Evolutionary conservation across 1,284 basidiomycete species (phyloP).

Genomic region (Sanghuangporus baumii): DNA sequence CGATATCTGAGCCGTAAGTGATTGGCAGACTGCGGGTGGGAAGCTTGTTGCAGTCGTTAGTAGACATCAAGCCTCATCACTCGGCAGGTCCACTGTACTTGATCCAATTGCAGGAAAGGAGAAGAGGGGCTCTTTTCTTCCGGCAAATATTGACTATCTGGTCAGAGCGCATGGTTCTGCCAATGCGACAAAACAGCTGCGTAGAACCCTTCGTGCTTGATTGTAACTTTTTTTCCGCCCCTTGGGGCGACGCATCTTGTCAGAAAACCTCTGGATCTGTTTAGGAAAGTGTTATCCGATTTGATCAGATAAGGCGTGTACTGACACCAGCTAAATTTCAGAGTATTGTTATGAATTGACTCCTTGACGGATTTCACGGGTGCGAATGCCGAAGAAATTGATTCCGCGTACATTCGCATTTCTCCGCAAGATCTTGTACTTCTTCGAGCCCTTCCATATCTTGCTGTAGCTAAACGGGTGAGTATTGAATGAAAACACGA

Average conservation of each 20-base stretch:
- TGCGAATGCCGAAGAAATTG: conserved; percentile 3
- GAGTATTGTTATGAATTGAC: not conserved
- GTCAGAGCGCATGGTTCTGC: too few relatives aligned
- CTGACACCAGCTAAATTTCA: not conserved
- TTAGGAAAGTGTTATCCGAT: not conserved
- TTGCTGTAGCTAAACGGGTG: not conserved
- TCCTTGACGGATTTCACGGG: conserved; percentile 11
- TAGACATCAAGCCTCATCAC: too few relatives aligned
- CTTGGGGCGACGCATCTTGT: not conserved
- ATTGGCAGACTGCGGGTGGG: too few relatives aligned
- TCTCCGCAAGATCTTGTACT: not conserved
- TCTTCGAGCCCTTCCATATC: conserved; percentile 3
- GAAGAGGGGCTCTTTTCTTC: too few relatives aligned
- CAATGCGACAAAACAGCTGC: too few relatives aligned
- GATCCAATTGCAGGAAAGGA: too few relatives aligned
- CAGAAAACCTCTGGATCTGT: not conserved
- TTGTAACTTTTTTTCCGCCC: not conserved
- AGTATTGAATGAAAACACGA: not conserved
- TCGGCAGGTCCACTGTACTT: too few relatives aligned
- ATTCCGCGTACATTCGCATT: not conserved
- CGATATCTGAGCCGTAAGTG: too few relatives aligned
- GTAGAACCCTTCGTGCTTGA: not conserved
- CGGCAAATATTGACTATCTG: too few relatives aligned
- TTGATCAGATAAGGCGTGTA: conserved; percentile 7
- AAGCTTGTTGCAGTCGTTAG: too few relatives aligned